Evolutionary conservation across 139 green algal species (phyloP).

Genomic region (Marvania coccoides): DNA sequence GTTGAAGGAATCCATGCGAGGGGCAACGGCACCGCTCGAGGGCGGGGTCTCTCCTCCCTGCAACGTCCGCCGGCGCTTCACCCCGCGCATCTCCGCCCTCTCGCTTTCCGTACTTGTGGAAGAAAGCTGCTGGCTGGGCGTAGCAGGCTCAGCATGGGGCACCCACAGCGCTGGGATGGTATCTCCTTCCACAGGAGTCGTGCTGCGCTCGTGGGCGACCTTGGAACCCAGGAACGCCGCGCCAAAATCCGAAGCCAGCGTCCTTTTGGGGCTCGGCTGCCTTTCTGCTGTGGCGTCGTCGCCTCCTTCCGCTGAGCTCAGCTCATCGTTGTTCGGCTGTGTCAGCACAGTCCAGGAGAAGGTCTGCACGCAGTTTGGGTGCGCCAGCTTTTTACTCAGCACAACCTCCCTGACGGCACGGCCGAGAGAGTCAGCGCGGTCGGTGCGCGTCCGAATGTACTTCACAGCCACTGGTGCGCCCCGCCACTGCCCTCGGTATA

Average conservation of each 20-base stretch:
- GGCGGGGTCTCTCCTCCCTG: neutral
- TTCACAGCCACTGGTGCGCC: slow-evolving; percentile 38
- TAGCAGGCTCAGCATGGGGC: neutral
- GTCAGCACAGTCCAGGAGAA: slow-evolving; percentile 21
- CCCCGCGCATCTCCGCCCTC: neutral
- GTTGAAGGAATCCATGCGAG: slow-evolving; percentile 36
- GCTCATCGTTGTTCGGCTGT: no score
- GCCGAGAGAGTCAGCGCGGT: slow-evolving; percentile 20
- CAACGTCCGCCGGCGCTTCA: slow-evolving; percentile 3
- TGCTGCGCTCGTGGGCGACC: no score
- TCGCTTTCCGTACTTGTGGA: neutral
- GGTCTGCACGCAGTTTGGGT: slow-evolving; percentile 40
- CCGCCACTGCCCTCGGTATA: slow-evolving; percentile 33
- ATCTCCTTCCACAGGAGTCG: no score
- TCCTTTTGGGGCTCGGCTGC: no score
- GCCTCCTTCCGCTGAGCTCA: no score
- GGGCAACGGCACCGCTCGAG: neutral
- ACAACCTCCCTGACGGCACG: slow-evolving; percentile 33
- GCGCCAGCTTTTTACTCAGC: slow-evolving; percentile 33
- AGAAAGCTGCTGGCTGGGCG: neutral
- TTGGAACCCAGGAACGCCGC: no score
- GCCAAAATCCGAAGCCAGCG: no score
- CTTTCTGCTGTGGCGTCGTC: no score
- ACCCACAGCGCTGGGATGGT: neutral
- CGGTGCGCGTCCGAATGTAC: slow-evolving; percentile 27